These are phyloP conservation scores for Magnaporthiopsis poae DNA, from an alignment of 2,329 filamentous ascomycete genomes.

Conservation along the genomic window DNA sequence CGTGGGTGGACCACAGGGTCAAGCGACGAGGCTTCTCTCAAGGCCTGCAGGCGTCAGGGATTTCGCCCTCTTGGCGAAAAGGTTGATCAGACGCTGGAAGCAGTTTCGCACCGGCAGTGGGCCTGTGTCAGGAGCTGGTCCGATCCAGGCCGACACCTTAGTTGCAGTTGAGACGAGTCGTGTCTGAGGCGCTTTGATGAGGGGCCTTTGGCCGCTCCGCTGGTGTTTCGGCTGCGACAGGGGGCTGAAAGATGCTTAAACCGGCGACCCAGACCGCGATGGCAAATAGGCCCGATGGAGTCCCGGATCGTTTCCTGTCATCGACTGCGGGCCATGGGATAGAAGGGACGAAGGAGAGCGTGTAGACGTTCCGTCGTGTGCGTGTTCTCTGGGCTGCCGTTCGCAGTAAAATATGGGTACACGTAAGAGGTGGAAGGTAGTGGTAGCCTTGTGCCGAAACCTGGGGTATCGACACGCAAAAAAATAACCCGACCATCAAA, in stretches of 20 bases:
- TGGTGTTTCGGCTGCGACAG: slow-evolving; percentile 29
- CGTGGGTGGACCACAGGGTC: slow-evolving; percentile 1
- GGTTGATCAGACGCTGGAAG: slow-evolving; percentile 31
- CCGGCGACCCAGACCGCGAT: background rate
- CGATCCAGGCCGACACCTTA: slow-evolving; percentile 15
- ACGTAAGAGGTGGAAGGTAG: too few relatives aligned
- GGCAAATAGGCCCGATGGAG: background rate
- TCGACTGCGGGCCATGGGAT: background rate
- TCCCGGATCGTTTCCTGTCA: background rate
- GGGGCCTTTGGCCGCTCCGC: slow-evolving; percentile 23
- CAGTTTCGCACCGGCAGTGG: slow-evolving; percentile 32
- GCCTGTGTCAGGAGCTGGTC: slow-evolving; percentile 28
- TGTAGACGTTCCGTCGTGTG: background rate
- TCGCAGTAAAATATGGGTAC: background rate
- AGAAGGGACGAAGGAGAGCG: background rate
- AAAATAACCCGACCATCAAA: background rate
- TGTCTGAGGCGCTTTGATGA: slow-evolving; percentile 36
- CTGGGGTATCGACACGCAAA: background rate
- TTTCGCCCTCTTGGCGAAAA: slow-evolving; percentile 3
- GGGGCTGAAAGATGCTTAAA: slow-evolving; percentile 15
- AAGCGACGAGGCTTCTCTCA: background rate
- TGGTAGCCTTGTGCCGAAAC: background rate
- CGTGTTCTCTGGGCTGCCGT: background rate
- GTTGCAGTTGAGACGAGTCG: slow-evolving; percentile 31
- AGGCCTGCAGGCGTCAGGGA: background rate